These are phyloP conservation scores for Neurospora sp. DNA, from an alignment of 495 filamentous ascomycete species.

Conservation along the genomic window DNA sequence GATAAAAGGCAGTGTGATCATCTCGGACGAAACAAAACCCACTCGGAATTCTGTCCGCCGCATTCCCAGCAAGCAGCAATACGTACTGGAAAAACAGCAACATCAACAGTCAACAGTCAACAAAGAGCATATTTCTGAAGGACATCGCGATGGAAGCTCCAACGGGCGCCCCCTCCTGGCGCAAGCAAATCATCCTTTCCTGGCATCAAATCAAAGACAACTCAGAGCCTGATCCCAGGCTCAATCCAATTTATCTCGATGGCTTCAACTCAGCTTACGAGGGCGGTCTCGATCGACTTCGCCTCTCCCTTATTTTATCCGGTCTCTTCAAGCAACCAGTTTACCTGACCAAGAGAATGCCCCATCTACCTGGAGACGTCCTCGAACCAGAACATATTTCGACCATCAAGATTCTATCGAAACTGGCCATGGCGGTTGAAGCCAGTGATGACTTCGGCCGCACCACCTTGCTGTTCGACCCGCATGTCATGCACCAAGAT, in stretches of 20 bases:
- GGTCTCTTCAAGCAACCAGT: background rate
- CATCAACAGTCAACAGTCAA: background rate
- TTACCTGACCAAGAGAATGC: background rate
- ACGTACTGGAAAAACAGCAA: background rate
- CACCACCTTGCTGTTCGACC: background rate
- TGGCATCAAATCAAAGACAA: no score
- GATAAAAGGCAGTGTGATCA: background rate
- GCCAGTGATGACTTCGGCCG: no score
- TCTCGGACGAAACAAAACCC: background rate
- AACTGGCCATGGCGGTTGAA: background rate
- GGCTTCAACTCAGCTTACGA: background rate
- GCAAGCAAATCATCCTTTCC: no score
- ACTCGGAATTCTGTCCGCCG: background rate
- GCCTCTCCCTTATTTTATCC: background rate
- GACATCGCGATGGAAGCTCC: background rate
- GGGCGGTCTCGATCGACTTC: background rate
- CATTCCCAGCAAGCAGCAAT: background rate
- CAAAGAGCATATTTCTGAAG: background rate
- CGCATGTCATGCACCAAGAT: background rate
- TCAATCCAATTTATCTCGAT: background rate
- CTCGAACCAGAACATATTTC: background rate
- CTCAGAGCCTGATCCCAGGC: no score
- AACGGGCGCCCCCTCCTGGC: no score
- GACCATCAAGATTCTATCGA: background rate
- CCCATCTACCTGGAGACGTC: background rate